Conservation (phyloP, 2,329 filamentous ascomycete genomes). For the Claviceps arundinis region DNA sequence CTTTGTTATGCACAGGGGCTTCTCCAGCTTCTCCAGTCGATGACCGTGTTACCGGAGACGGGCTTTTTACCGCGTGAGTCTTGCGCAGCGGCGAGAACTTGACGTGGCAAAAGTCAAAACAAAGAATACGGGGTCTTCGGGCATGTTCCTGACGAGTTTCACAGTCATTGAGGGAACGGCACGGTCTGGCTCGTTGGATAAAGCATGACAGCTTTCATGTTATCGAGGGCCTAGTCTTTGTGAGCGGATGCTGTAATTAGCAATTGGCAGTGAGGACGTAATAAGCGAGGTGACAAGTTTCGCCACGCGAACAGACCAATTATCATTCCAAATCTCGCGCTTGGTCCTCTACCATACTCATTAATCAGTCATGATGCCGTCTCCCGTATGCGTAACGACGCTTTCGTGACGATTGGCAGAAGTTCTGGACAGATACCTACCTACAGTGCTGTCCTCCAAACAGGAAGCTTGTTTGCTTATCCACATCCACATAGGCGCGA, state of each 20-base stretch:
- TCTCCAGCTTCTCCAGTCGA: neutral
- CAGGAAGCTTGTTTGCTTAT: no score
- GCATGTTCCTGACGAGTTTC: neutral
- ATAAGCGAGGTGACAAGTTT: neutral
- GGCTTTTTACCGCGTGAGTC: neutral
- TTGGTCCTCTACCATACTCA: neutral
- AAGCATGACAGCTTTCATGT: neutral
- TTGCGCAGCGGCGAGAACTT: neutral
- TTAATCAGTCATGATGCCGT: neutral
- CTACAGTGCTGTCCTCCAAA: no score
- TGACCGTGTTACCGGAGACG: neutral
- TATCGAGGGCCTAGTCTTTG: neutral
- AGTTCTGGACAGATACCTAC: no score
- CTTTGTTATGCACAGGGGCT: neutral
- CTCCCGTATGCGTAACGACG: no score
- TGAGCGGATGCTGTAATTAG: neutral
- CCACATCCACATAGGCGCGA: no score
- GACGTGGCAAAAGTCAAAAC: neutral
- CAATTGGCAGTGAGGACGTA: neutral
- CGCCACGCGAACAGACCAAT: neutral
- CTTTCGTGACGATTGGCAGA: no score
- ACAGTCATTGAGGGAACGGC: neutral
- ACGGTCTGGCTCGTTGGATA: neutral
- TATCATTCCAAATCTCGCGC: neutral
- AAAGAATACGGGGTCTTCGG: neutral